A percentile compares a stretch with the other conserved stretches of the same genome.
These are phyloP conservation scores for Asterionellopsis glacialis DNA, from an alignment of 108 stramenopile species.

Conservation along the genomic window DNA sequence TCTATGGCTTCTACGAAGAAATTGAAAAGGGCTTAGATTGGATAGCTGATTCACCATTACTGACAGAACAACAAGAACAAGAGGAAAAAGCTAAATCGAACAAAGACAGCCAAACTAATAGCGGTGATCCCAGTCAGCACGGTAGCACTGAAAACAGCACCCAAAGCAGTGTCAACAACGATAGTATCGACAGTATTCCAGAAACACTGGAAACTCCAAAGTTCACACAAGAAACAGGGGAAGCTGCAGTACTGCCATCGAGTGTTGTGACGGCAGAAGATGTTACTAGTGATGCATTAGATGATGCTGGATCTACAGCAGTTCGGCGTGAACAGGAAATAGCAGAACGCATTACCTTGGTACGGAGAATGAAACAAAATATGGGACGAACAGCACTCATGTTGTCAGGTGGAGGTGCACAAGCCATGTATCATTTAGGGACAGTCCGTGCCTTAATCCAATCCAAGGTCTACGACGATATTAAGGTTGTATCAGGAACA, in stretches of 20 bases:
- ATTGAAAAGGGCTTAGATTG: slow-evolving; percentile 67
- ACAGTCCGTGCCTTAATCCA: slow-evolving; percentile 84
- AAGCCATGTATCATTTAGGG: slow-evolving; percentile 93
- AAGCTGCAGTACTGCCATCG: background rate
- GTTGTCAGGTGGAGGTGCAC: slow-evolving; percentile 89
- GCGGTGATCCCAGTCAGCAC: no score
- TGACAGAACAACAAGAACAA: background rate
- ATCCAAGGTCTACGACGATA: slow-evolving; percentile 66
- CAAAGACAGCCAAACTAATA: no score
- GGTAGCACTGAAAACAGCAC: no score
- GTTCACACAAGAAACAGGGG: no score
- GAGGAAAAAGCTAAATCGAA: no score
- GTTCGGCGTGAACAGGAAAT: slow-evolving; percentile 27
- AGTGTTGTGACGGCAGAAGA: background rate
- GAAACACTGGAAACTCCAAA: no score
- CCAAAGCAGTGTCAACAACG: no score
- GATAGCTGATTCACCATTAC: slow-evolving; percentile 46
- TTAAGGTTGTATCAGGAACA: slow-evolving; percentile 86
- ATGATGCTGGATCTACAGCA: background rate
- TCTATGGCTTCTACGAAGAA: slow-evolving; percentile 66
- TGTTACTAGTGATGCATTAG: background rate
- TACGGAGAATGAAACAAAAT: slow-evolving; percentile 84
- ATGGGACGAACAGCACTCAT: slow-evolving; percentile 88
- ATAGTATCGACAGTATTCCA: no score
- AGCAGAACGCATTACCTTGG: slow-evolving; percentile 50